These are phyloP conservation scores for Herpotrichia juniperi DNA, from an alignment of 2,329 filamentous ascomycete genomes.

Conservation along the genomic window DNA sequence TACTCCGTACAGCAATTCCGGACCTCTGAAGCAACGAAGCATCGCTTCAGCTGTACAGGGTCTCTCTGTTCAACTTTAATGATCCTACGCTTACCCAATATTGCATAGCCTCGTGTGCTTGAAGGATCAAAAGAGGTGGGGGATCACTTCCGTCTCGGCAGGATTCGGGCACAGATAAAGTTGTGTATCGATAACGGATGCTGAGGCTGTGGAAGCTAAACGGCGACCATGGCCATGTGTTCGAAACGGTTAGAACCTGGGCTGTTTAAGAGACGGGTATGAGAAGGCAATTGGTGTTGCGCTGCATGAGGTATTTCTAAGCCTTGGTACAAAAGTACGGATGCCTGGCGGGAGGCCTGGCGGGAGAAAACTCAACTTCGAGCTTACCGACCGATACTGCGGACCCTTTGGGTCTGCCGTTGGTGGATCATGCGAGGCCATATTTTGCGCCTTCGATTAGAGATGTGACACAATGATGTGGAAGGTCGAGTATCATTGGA, in stretches of 20 bases:
- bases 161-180: background rate
- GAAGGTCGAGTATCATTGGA: background rate
- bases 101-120: background rate
- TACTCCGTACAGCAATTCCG: background rate
- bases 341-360: background rate
- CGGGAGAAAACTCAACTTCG: background rate
- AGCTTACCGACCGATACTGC: no score
- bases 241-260: background rate
- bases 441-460: background rate
- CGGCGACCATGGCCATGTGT: background rate
- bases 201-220: background rate
- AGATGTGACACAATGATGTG: background rate
- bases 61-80: background rate
- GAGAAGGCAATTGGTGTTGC: background rate
- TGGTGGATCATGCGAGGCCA: background rate
- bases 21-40: background rate
- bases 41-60: slow-evolving; percentile 5
- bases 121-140: background rate
- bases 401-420: background rate
- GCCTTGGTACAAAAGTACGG: background rate
- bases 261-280: background rate
- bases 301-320: slow-evolving; percentile 2
- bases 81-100: background rate
- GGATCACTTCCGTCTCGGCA: background rate
- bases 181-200: background rate